Conservation (phyloP, 148 eudicot species). For the Fagopyrum homotropicum region DNA sequence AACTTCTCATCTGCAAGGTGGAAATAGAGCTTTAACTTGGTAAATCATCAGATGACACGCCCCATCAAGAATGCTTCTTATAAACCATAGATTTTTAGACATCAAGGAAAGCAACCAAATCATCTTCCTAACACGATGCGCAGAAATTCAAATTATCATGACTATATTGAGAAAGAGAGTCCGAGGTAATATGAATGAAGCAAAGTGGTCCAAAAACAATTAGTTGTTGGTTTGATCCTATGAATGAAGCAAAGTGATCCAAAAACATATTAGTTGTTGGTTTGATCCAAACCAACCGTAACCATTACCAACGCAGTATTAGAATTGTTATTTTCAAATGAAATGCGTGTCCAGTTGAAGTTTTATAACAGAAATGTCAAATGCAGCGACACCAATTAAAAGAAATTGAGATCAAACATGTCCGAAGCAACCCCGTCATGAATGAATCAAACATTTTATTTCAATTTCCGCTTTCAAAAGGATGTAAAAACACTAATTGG, state of each 20-base stretch:
- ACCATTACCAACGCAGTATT: background rate
- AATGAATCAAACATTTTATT: background rate
- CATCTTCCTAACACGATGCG: background rate
- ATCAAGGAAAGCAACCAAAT: background rate
- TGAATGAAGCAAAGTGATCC: background rate
- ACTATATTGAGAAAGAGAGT: too few species aligned
- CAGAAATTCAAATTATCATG: background rate
- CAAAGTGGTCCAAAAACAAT: background rate
- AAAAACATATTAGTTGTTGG: background rate
- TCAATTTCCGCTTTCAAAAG: background rate
- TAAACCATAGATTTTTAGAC: background rate
- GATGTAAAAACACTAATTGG: background rate
- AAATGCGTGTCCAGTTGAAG: background rate
- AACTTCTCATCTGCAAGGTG: conserved; percentile 37
- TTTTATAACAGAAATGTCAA: background rate
- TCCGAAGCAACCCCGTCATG: background rate
- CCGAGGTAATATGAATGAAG: background rate
- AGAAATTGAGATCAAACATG: background rate
- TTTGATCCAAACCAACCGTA: background rate
- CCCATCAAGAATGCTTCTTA: background rate
- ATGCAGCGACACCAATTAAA: background rate
- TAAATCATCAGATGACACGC: background rate
- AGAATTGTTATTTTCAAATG: background rate
- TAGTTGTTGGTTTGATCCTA: background rate
- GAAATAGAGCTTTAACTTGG: background rate